Evolutionary conservation across 345 rosid species (phyloP), one percentile per base, ranked within the genome.

Genomic region (Pugionium dolabratum): DNA sequence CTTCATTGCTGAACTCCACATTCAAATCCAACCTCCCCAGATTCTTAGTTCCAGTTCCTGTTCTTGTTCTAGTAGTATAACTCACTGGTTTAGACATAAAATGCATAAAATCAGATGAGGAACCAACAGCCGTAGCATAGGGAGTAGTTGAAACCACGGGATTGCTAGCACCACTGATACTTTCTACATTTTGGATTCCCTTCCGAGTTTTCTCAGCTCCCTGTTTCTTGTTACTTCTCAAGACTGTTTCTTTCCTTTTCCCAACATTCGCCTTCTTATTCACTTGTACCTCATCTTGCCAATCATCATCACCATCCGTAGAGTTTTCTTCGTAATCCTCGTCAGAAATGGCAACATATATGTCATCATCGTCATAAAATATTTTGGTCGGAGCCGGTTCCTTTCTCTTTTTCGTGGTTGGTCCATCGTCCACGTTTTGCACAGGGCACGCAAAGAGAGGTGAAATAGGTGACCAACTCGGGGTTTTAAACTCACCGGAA

Each of bases 1-100:
- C 88, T 67, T 94, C 96, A 59, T 90, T 90, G 67, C 88, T 85
- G 59, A 94, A 88, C 88, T 88, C 96, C 67, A 94, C 96, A 82
- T 94, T 94, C 87, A 94, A 82, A 82, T 94, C 97, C 76, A 94
- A 80, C 79, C 81, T 85, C 46, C 92, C 97, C 33, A 88, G 60
- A 46, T 78, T 82, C 82, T 85, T 87, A 4, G 76, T 72, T 47
- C 83, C 89, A 48, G 76, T 76, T 41, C 77, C 83, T 34, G 62
- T 68, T 68, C 79, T 82, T 85, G 77, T 84, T 59, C 73, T 84
- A 62, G 68, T 79, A 49, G 75, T 59, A 65, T 62, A 80, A 25
- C 81, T 87, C 45, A 56, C 69, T 10, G 80, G 69, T 40, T 75
- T 69, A 47, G 78, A 50, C 73, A 52, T 78, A 50, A 36, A 39